Percentiles rank a stretch among this genome's conserved stretches.
Evolutionary conservation across 768 basidiomycete species (phyloP).

Genomic region (Mycena metata): DNA sequence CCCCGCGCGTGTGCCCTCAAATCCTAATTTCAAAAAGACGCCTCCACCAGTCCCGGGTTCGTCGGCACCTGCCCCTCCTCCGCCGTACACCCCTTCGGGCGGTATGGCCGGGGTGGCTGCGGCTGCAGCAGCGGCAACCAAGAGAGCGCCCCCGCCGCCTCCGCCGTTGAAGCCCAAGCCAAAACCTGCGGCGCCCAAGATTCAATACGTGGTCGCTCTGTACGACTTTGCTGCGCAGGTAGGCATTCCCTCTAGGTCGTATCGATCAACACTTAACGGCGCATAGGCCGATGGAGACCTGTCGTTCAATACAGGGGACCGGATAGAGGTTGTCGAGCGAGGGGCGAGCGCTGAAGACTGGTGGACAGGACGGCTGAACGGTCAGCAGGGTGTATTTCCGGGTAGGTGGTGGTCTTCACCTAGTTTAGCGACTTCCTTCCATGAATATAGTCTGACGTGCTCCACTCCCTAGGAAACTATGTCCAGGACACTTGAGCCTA

Average conservation of each 20-base stretch:
- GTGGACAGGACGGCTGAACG: conserved; percentile 95
- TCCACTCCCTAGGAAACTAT: conserved; percentile 67
- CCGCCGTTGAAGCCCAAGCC: conserved; percentile 93
- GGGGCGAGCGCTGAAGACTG: conserved; percentile 90
- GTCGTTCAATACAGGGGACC: conserved; percentile 89
- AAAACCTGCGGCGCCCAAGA: conserved; percentile 68
- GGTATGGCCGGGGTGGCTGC: conserved; percentile 39
- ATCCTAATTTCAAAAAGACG: conserved; percentile 58
- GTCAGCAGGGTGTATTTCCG: conserved; percentile 90
- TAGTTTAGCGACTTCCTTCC: not conserved
- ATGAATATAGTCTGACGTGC: conserved; percentile 17
- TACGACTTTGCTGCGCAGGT: conserved; percentile 96
- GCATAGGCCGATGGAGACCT: conserved; percentile 90
- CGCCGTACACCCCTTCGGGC: conserved; percentile 57
- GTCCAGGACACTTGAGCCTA: conserved; percentile 67
- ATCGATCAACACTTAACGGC: not conserved
- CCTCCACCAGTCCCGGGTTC: conserved; percentile 67
- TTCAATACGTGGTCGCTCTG: conserved; percentile 89
- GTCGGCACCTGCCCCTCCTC: conserved; percentile 55
- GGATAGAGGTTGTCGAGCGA: conserved; percentile 90
- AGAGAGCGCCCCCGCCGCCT: conserved; percentile 91
- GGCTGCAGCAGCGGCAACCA: conserved; percentile 60
- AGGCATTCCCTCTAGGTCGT: conserved; percentile 37
- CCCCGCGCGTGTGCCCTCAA: conserved; percentile 52
- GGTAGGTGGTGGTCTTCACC: conserved; percentile 57